Evolutionary conservation across 2,329 filamentous ascomycete species (phyloP).

Genomic region (Lasiodiplodia theobromae): DNA sequence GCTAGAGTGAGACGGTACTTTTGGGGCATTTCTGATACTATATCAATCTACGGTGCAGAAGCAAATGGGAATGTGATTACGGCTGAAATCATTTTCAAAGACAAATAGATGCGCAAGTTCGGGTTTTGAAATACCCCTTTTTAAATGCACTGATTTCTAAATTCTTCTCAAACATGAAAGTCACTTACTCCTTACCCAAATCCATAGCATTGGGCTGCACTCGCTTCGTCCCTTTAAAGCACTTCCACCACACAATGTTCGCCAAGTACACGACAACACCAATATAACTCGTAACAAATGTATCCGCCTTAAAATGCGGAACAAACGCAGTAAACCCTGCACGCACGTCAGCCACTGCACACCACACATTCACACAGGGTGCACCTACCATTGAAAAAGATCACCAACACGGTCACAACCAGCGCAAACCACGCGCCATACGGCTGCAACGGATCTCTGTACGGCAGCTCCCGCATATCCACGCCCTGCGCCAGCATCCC

Average conservation of each 20-base stretch:
- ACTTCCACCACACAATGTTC: not conserved
- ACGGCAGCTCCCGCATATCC: slow-evolving; percentile 45
- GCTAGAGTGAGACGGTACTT: no score
- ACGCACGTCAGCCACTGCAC: slow-evolving; percentile 35
- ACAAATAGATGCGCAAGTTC: no score
- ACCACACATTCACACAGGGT: not conserved
- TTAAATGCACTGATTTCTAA: no score
- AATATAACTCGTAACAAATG: slow-evolving; percentile 48
- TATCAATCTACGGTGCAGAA: no score
- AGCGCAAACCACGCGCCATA: slow-evolving; percentile 46
- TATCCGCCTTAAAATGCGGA: slow-evolving; percentile 41
- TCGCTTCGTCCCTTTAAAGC: not conserved
- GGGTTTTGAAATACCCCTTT: no score
- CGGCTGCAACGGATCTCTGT: slow-evolving; percentile 44
- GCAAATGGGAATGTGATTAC: no score
- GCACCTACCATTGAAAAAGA: slow-evolving; percentile 24
- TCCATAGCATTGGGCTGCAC: not conserved
- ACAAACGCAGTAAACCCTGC: slow-evolving; percentile 51
- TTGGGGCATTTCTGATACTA: no score
- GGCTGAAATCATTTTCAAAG: no score
- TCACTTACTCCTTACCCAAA: no score
- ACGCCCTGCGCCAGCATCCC: slow-evolving; percentile 48
- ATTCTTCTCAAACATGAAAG: no score
- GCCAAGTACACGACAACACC: slow-evolving; percentile 46
- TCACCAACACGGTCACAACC: slow-evolving; percentile 46